Percentiles rank a stretch among this genome's conserved stretches.
Evolutionary conservation across 306 rosid species (phyloP).

Genomic region (Cicer cuneatum): DNA sequence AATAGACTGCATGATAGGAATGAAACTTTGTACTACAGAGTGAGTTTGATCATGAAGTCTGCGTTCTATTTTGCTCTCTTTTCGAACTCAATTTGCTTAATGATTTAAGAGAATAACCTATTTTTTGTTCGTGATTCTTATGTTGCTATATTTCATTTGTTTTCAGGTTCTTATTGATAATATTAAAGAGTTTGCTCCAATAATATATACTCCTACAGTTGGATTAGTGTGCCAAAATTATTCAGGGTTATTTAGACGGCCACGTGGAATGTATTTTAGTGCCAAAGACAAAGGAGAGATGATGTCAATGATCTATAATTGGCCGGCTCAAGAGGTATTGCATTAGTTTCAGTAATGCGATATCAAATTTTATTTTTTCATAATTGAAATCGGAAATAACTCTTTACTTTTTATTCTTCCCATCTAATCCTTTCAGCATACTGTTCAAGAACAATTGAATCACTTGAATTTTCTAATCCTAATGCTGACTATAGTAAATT

Average conservation of each 20-base stretch:
- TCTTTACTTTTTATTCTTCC: neutral
- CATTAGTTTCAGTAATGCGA: slow-evolving; percentile 27
- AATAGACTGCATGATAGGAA: slow-evolving; percentile 97
- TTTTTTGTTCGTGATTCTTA: slow-evolving; percentile 39
- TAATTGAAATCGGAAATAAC: slow-evolving; percentile 9
- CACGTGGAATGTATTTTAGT: slow-evolving; percentile 99
- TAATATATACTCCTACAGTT: slow-evolving; percentile 97
- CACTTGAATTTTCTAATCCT: slow-evolving; percentile 28
- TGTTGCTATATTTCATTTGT: slow-evolving; percentile 30
- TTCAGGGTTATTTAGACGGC: slow-evolving; percentile 95
- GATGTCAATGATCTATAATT: slow-evolving; percentile 99
- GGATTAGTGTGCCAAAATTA: slow-evolving; percentile 97
- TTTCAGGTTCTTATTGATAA: slow-evolving; percentile 91
- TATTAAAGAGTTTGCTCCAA: slow-evolving; percentile 90
- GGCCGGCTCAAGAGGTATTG: slow-evolving; percentile 85
- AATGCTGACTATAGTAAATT: slow-evolving; percentile 16
- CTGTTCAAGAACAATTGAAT: slow-evolving; percentile 36
- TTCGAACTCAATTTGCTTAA: slow-evolving; percentile 17
- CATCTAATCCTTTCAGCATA: slow-evolving; percentile 2
- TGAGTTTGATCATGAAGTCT: slow-evolving; percentile 53
- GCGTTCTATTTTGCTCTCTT: neutral
- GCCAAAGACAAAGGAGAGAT: slow-evolving; percentile 99
- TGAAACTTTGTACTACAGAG: slow-evolving; percentile 94
- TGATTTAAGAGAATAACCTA: slow-evolving; percentile 26
- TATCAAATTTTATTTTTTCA: slow-evolving; percentile 20